Base-by-base conservation (phyloP, 495 filamentous ascomycete genomes). In the Aspergillus homomorphus region DNA sequence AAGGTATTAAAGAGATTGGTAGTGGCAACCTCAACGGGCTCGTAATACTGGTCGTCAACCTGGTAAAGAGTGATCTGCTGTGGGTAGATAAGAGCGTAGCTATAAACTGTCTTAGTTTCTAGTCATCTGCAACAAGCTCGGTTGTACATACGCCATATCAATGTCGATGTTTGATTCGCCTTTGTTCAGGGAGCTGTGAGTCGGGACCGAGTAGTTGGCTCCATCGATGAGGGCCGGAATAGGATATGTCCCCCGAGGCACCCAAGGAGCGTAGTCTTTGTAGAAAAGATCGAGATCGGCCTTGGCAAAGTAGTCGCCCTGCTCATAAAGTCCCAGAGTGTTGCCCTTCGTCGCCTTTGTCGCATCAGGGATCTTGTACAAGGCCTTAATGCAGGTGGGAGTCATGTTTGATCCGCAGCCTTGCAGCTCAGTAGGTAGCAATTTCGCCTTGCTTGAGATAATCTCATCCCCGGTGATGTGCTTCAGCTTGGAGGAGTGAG, bases 271-370 rank as follows among this genome's bases (percentile, higher is more conserved):
- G 12, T 75, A 48, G 10, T 48, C 75, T 24, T 66, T 66, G 70
- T 84, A 88, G 72, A 84, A 89, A 1, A 77, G 64, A 59, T 87
- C 71, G 16, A 89, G 70, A 58, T 89, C 85, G 0, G 73, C 67
- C 57, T 86, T 81, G 51, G 80, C 61, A 66, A 76, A 80, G 38
- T 73, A 63, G 58, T 76, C 76, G 5, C 71, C 73, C 42, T 62
- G 62, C 46, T 78, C 75, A 45, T 74, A 78, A 10, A 80, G 76
- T 12, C 75, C 77, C n/a, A 80, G 61, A 48, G 76, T 70, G 30
- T 80, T 80, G 20, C 75, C 75, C 22, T 69, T 58, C 8, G 69
- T 70, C 8, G 74, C 64, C 2, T 59, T 67, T 10, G 57, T 69
- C 9, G 73, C 71, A 4, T 71, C 54, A 14, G 74, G 65, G 49